These are phyloP conservation scores for Lenwebbia sp. DNA, from an alignment of 345 rosid genomes.

Conservation along the genomic window DNA sequence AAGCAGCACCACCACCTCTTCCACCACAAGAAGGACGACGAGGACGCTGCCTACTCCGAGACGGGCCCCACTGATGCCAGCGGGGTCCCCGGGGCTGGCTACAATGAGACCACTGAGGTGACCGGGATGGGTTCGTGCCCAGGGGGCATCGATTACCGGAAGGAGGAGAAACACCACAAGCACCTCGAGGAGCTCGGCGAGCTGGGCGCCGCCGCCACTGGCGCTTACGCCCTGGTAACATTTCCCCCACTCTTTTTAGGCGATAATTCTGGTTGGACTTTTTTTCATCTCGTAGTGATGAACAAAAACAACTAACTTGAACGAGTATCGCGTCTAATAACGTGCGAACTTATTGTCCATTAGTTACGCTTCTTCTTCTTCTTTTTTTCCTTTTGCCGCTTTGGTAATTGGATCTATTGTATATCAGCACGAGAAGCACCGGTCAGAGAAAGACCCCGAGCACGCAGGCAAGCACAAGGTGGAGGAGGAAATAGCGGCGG, in stretches of 20 bases:
- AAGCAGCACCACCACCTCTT: not conserved
- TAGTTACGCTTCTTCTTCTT: not conserved
- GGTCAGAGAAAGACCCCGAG: slow-evolving; percentile 2
- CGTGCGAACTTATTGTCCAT: not conserved
- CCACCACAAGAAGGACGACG: not conserved
- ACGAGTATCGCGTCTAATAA: not conserved
- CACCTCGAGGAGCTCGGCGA: slow-evolving; percentile 40
- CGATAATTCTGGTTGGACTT: not conserved
- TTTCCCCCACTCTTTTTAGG: not conserved
- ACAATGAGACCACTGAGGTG: not conserved
- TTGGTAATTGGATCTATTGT: not conserved
- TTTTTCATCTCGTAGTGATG: not conserved
- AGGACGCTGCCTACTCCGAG: not conserved
- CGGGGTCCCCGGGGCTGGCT: not conserved
- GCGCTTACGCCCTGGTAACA: slow-evolving; percentile 38
- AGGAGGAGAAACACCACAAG: slow-evolving; percentile 57
- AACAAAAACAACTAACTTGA: not conserved
- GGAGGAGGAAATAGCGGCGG: slow-evolving; percentile 4
- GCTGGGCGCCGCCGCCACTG: slow-evolving; percentile 26
- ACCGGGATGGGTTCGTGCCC: not conserved
- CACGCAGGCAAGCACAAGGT: slow-evolving; percentile 1
- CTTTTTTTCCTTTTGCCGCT: not conserved
- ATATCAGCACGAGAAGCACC: slow-evolving; percentile 4
- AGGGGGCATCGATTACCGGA: slow-evolving; percentile 12
- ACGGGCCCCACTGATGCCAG: not conserved